Evolutionary conservation across 176 grass and related monocot species (phyloP).

Genomic region (Aegilops longissima): DNA sequence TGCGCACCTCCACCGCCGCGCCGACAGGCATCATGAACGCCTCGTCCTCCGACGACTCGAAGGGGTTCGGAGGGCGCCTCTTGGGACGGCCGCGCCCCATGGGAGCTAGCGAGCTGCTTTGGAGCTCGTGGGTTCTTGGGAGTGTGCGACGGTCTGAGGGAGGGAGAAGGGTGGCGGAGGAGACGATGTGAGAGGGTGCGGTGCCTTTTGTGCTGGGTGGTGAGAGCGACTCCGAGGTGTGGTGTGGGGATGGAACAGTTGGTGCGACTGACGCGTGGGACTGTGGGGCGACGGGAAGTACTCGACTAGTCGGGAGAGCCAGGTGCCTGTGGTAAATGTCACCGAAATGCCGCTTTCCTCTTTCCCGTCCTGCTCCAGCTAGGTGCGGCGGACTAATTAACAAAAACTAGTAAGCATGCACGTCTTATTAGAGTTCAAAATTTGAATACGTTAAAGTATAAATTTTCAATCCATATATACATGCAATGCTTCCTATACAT

Average conservation of each 20-base stretch:
- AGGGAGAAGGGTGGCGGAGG: slow-evolving; percentile 8
- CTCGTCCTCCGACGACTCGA: neutral
- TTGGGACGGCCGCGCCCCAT: slow-evolving; percentile 9
- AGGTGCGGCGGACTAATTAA: too few species aligned
- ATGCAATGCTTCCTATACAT: too few species aligned
- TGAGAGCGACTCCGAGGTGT: neutral
- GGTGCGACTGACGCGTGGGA: neutral
- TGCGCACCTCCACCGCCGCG: slow-evolving; percentile 30
- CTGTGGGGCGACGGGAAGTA: too few species aligned
- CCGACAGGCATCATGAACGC: neutral
- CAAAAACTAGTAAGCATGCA: too few species aligned
- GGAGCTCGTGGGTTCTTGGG: neutral
- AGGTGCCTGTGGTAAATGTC: too few species aligned
- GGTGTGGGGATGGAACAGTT: neutral
- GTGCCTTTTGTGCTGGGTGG: too few species aligned
- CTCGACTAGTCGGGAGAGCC: too few species aligned
- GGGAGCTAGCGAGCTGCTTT: neutral
- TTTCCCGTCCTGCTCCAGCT: too few species aligned
- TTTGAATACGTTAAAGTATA: too few species aligned
- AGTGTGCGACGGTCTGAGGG: neutral
- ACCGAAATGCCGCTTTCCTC: too few species aligned
- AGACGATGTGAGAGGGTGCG: neutral
- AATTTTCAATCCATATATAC: too few species aligned
- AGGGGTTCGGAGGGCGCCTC: neutral
- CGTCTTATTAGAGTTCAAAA: too few species aligned